phyloP scores from a whole-genome alignment of 2,329 filamentous ascomycete species.

The Aspergillus ustus region DNA sequence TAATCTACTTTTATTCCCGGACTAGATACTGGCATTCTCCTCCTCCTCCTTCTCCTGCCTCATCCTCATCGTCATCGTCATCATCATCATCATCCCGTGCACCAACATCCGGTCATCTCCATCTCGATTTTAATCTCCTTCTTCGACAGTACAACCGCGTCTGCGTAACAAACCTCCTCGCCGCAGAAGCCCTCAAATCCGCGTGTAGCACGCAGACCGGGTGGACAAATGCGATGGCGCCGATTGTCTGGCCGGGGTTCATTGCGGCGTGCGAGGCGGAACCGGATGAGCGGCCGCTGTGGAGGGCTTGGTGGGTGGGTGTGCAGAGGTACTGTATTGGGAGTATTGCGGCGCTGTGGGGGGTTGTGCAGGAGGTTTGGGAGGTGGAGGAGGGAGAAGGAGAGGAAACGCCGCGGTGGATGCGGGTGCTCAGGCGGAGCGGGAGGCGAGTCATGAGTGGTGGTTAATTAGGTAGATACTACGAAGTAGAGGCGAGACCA shows the following conservation, averaged over 20 bases:
- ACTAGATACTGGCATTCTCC: no score
- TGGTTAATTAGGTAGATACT: not conserved
- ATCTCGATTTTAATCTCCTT: not conserved
- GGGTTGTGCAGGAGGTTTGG: no score
- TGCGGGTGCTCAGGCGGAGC: not conserved
- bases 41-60: no score
- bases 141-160: not conserved
- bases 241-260: slow-evolving; percentile 17
- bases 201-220: not conserved
- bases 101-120: no score
- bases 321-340: not conserved
- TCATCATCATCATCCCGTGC: no score
- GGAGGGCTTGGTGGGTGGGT: slow-evolving; percentile 8
- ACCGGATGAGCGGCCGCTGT: slow-evolving; percentile 1
- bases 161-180: slow-evolving; percentile 14
- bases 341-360: no score
- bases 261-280: slow-evolving; percentile 15
- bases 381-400: no score
- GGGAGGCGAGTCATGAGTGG: slow-evolving; percentile 13
- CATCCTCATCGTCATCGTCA: no score
- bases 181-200: slow-evolving; percentile 5
- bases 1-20: slow-evolving; percentile 10
- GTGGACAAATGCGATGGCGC: slow-evolving; percentile 17
- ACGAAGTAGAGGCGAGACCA: no score
- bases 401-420: slow-evolving; percentile 1